Evolutionary conservation across 2,329 filamentous ascomycete genomes (phyloP).

Genomic region (Thielaviopsis punctulata): DNA sequence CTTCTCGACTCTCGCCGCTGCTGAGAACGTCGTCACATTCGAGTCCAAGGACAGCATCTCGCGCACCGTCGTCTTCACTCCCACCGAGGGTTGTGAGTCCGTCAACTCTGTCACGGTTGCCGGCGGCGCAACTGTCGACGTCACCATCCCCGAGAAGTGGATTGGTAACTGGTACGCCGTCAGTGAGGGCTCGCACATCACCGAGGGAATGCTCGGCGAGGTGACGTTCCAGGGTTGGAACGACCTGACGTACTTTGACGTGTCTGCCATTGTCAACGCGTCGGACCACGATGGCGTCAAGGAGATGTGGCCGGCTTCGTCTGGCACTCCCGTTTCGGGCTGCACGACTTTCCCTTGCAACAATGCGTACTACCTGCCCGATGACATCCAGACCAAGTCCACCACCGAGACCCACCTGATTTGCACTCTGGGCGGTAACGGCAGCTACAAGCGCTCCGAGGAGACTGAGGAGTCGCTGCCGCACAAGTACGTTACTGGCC

Average conservation of each 20-base stretch:
- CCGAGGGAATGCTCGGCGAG: conserved; percentile 36
- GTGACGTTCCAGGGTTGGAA: conserved; percentile 31
- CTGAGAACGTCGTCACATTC: conserved; percentile 37
- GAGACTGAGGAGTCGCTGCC: conserved; percentile 5
- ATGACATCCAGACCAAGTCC: conserved; percentile 39
- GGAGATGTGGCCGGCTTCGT: conserved; percentile 30
- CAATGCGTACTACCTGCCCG: conserved; percentile 34
- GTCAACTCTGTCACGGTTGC: conserved; percentile 25
- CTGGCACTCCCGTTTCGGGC: conserved; percentile 27
- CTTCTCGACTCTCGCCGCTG: conserved; percentile 28
- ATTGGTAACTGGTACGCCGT: conserved; percentile 35
- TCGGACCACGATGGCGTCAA: conserved; percentile 34
- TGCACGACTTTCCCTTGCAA: conserved; percentile 35
- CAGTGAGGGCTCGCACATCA: conserved; percentile 24
- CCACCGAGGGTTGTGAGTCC: conserved; percentile 20
- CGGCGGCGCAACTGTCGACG: conserved; percentile 22
- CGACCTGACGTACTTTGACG: conserved; percentile 37
- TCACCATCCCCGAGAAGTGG: conserved; percentile 27
- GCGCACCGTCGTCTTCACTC: conserved; percentile 34
- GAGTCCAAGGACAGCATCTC: conserved; percentile 35
- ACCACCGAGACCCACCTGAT: conserved; percentile 32
- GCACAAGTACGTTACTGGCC: conserved; percentile 9
- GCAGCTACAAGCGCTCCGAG: conserved; percentile 9
- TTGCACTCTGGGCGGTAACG: conserved; percentile 27
- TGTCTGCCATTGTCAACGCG: conserved; percentile 39